Evolutionary conservation across 164 flowering plant genomes (phyloP), one percentile per base, ranked within the genome.

Genomic region (Hamamelis virginiana): DNA sequence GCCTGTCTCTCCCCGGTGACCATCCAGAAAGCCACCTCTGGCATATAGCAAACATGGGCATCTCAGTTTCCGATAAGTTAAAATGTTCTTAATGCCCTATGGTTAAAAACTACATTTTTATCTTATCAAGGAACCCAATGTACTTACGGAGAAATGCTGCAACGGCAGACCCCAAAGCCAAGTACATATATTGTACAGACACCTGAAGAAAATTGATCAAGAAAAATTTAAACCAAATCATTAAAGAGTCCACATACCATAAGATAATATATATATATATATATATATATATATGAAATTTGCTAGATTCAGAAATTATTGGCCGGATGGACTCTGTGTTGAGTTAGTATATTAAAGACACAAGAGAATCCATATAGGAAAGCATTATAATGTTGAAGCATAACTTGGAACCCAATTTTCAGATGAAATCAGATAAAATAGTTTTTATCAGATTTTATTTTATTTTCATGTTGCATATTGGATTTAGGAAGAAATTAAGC

Each of bases 21-120:
- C 81, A 85, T 83, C 87, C 89, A 85, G 69, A 82, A 80, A 74
- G 85, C 44, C 68, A 85, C 79, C 85, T 83, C 86, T 85, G 78
- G 13, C 62, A 66, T 45, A 28, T n/a, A 53, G 27, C 13, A 64
- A 52, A 53, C 9, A 1, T 11, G 28, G 3, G 44, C 12, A 53
- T 38, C 53, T 23, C 15, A 28, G 19, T 51, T 10, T 43, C n/a
- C 4, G 16, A 14, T 51, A n/a, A 48, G 18, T 33, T n/a, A 64
- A 16, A 58, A 38, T 19, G 27, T 55, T 25, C 10, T n/a, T 15
- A 4, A 10, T n/a, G 11, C 5, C 12, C 58, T 19, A 0, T 22
- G 23, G 4, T 22, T n/a, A n/a, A n/a, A n/a, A n/a, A n/a, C n/a
- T n/a, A n/a, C n/a, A n/a, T n/a, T 2, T 15, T 19, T 19, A 19